Evolutionary conservation across 176 grass and related monocot species (phyloP), one percentile per base, ranked within the genome.

Genomic region (Aegilops sharonensis): DNA sequence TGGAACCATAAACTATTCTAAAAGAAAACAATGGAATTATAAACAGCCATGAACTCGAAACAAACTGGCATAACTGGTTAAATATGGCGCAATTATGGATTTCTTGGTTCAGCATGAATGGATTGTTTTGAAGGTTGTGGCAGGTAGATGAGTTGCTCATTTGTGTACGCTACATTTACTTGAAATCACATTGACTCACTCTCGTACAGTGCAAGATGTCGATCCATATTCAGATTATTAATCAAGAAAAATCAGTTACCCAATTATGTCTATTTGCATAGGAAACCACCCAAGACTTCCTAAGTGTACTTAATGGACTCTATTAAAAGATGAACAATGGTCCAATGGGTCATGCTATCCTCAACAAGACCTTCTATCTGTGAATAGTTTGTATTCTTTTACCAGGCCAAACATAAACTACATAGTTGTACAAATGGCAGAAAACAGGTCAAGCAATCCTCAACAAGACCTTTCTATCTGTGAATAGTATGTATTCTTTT

Each of bases 341-440:
- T 17, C 21, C 74, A 34, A 57, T 2, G 27, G 14, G 47, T 34
- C 27, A 77, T 29, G 20, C 21, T 21, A 77, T 54, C 47, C 47
- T 56, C 15, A 56, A 77, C 27, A 52, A 52, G 27, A 48, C 31
- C 9, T 64, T 23, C 25, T 18, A 69, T 34, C 21, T 65, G 35
- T 75, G 17, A 67, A 56, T 4, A 57, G 42, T 8, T 0, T 59
- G 45, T 35, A 67, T 7, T 47, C 78, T 32, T 9, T 32, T 4
- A 70, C 5, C 67, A 65, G n/a, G 17, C 17, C 39, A 86, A 86
- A 62, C 45, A 89, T 3, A 29, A 40, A 84, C 84, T 27, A 30
- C 42, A 75, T 18, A 50, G 42, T 7, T 75, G 23, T 34, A 71
- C 25, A 63, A 88, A 20, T 32, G 0, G 18, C 64, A 59, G 20